A percentile compares a stretch with the other conserved stretches of the same genome.
These are phyloP conservation scores for Medicago ruthenica DNA, from an alignment of 306 rosid species.

Conservation along the genomic window DNA sequence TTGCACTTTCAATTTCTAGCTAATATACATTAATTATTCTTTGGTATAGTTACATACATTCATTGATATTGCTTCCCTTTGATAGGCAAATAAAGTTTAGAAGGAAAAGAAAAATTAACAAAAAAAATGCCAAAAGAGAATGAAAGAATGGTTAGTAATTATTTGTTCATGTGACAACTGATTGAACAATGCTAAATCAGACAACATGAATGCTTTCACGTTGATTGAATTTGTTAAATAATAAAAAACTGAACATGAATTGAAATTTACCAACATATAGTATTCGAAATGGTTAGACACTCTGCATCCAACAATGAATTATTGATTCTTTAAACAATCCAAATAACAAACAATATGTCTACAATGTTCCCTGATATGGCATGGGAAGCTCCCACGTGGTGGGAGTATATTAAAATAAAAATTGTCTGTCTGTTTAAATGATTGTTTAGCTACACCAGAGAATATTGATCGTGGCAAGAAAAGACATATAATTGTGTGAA, in stretches of 20 bases:
- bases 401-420: constrained; percentile 1
- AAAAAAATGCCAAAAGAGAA: not conserved
- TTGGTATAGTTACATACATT: too few relatives aligned
- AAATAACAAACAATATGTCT: constrained; percentile 19
- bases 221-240: constrained; percentile 9
- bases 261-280: not conserved
- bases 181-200: not conserved
- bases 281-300: constrained; percentile 14
- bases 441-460: constrained; percentile 11
- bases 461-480: constrained; percentile 3
- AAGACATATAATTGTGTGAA: constrained; percentile 16
- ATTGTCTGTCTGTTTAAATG: constrained; percentile 1
- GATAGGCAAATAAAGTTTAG: not conserved
- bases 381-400: constrained; percentile 38
- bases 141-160: not conserved
- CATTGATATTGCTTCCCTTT: too few relatives aligned
- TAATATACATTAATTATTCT: not conserved
- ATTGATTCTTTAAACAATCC: constrained; percentile 17
- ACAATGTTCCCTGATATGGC: constrained; percentile 24
- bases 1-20: constrained; percentile 19
- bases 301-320: not conserved
- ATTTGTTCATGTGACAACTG: not conserved
- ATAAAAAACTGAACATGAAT: not conserved
- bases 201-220: constrained; percentile 20
- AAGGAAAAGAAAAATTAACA: not conserved